A percentile compares a stretch with the other conserved stretches of the same genome.
Evolutionary conservation across 1,139 yeast genomes (phyloP).

Genomic region (Yamadazyma atlantica): DNA sequence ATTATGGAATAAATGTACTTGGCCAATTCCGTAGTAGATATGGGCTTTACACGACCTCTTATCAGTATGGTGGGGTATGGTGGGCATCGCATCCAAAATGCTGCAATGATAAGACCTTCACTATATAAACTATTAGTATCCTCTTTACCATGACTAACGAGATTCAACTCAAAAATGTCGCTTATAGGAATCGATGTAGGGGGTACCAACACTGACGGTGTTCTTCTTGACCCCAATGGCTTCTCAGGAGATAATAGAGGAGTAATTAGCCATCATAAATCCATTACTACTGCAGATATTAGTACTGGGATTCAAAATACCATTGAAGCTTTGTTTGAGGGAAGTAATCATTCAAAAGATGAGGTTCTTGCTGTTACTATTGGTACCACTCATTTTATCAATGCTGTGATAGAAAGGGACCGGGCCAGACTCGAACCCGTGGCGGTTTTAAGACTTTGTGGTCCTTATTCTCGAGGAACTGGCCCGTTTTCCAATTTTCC

Average conservation of each 20-base stretch:
- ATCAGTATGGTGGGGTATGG: too few species aligned
- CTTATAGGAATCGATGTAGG: slow-evolving; percentile 48
- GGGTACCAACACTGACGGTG: slow-evolving; percentile 51
- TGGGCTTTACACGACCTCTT: too few species aligned
- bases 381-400: slow-evolving; percentile 47
- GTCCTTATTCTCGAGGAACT: slow-evolving; percentile 31
- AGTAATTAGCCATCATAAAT: slow-evolving; percentile 40
- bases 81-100: too few species aligned
- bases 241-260: slow-evolving; percentile 22
- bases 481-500: slow-evolving; percentile 45
- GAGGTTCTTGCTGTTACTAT: slow-evolving; percentile 38
- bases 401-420: slow-evolving; percentile 45
- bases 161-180: too few species aligned
- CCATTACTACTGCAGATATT: slow-evolving; percentile 42
- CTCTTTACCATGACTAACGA: background rate
- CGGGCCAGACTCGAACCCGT: slow-evolving; percentile 34
- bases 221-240: slow-evolving; percentile 35
- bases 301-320: slow-evolving; percentile 40
- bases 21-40: too few species aligned
- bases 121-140: too few species aligned
- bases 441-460: slow-evolving; percentile 40
- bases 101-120: too few species aligned
- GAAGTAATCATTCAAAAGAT: slow-evolving; percentile 6
- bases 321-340: slow-evolving; percentile 24
- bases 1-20: too few species aligned